Conservation (phyloP, 2,329 filamentous ascomycete genomes). For the Penicillium sp. region DNA sequence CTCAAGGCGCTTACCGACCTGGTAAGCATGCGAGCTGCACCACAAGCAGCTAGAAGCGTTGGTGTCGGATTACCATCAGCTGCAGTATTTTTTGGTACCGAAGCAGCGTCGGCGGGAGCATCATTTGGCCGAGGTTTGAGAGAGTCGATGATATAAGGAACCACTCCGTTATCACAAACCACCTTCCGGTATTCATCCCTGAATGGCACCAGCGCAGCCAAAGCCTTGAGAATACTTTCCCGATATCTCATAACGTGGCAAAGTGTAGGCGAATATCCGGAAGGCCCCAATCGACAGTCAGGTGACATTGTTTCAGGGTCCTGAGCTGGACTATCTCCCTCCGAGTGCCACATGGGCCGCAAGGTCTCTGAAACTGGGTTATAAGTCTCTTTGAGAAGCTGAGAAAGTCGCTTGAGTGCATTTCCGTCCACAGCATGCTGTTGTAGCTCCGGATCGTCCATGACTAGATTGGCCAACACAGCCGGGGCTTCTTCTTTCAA, state of each 20-base stretch:
- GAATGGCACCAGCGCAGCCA: constrained; percentile 77
- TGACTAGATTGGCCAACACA: constrained; percentile 74
- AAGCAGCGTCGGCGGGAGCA: constrained; percentile 25
- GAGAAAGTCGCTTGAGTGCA: constrained; percentile 61
- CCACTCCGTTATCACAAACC: constrained; percentile 76
- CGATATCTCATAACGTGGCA: constrained; percentile 72
- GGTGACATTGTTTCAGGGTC: constrained; percentile 25
- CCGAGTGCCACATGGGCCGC: constrained; percentile 57
- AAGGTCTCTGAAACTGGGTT: constrained; percentile 55
- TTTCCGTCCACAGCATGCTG: constrained; percentile 73
- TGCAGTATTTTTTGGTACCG: constrained; percentile 36
- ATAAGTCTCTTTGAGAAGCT: constrained; percentile 65
- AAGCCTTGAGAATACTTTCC: constrained; percentile 71
- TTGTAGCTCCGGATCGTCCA: constrained; percentile 76
- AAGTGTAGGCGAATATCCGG: constrained; percentile 62
- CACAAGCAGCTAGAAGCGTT: constrained; percentile 83
- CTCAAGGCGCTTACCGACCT: constrained; percentile 80
- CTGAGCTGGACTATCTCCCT: constrained; percentile 25
- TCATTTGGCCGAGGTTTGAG: constrained; percentile 58
- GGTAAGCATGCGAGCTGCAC: constrained; percentile 75
- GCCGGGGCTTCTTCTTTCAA: constrained; percentile 71
- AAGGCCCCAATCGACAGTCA: constrained; percentile 56
- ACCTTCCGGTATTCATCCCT: constrained; percentile 82
- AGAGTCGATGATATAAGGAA: constrained; percentile 81
- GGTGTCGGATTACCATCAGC: constrained; percentile 73